Percentiles rank a stretch among this genome's conserved stretches.
phyloP scores from a whole-genome alignment of 306 rosid genomes.

The Quercus rubra region DNA sequence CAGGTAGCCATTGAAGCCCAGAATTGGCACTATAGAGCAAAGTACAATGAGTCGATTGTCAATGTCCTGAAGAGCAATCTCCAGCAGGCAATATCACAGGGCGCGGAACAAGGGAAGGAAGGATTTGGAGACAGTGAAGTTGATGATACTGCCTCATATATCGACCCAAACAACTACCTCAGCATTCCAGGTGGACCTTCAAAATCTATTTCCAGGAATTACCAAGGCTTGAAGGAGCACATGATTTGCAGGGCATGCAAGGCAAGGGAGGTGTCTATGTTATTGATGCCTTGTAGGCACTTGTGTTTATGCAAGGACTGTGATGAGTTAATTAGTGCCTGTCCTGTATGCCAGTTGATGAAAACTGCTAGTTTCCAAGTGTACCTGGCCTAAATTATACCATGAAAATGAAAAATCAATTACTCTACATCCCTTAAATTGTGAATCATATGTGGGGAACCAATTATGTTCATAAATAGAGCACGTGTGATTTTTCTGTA shows the following conservation, averaged over 20 bases:
- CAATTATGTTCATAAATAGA: not conserved
- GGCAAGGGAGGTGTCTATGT: slow-evolving; percentile 71
- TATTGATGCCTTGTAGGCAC: slow-evolving; percentile 94
- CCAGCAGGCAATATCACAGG: slow-evolving; percentile 83
- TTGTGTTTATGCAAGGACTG: slow-evolving; percentile 85
- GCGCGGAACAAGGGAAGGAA: slow-evolving; percentile 85
- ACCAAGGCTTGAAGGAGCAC: slow-evolving; percentile 37
- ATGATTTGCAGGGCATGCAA: slow-evolving; percentile 67
- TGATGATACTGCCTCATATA: slow-evolving; percentile 69
- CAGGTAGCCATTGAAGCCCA: slow-evolving; percentile 79
- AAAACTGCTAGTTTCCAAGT: slow-evolving; percentile 74
- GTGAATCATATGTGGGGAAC: slow-evolving; percentile 23
- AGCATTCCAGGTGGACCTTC: slow-evolving; percentile 27
- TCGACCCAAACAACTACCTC: slow-evolving; percentile 58
- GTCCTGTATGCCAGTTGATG: slow-evolving; percentile 76
- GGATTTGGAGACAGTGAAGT: slow-evolving; percentile 93
- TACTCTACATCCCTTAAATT: not conserved
- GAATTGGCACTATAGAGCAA: slow-evolving; percentile 81
- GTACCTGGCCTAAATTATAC: slow-evolving; percentile 51
- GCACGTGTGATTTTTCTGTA: not conserved
- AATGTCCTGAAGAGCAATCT: slow-evolving; percentile 67
- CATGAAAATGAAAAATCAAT: slow-evolving; percentile 17
- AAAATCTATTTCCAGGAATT: slow-evolving; percentile 32
- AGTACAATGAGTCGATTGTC: slow-evolving; percentile 85
- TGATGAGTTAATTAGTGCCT: slow-evolving; percentile 57